Evolutionary conservation across 257 asterid species (phyloP).

Genomic region (Penstemon davidsonii): DNA sequence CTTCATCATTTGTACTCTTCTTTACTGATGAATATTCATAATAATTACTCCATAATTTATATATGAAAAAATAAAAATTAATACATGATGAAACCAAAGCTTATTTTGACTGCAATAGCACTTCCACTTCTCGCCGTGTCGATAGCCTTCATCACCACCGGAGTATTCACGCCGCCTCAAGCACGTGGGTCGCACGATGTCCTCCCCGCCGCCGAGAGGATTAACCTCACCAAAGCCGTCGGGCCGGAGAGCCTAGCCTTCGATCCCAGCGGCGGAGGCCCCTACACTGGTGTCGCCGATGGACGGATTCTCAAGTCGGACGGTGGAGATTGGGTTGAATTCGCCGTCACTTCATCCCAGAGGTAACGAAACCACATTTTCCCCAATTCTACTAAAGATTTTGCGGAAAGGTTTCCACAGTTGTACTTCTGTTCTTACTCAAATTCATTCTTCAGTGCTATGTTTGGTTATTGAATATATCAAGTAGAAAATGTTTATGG

Average conservation of each 20-base stretch:
- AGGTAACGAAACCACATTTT: slow-evolving; percentile 33
- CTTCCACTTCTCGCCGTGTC: slow-evolving; percentile 46
- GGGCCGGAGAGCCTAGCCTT: slow-evolving; percentile 78
- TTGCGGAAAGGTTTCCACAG: too few species aligned
- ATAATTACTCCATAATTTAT: too few species aligned
- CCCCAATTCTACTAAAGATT: too few species aligned
- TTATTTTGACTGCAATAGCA: slow-evolving; percentile 34
- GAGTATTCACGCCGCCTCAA: slow-evolving; percentile 41
- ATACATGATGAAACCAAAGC: slow-evolving; percentile 41
- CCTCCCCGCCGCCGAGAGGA: slow-evolving; percentile 41
- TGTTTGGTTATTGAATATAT: too few species aligned
- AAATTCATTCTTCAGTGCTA: too few species aligned
- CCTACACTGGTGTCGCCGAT: slow-evolving; percentile 80
- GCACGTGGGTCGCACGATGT: slow-evolving; percentile 41
- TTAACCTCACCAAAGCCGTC: slow-evolving; percentile 48
- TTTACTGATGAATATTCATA: too few species aligned
- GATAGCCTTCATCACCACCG: slow-evolving; percentile 40
- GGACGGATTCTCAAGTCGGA: slow-evolving; percentile 62
- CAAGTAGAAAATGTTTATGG: too few species aligned
- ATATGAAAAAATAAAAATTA: too few species aligned
- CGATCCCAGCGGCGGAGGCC: slow-evolving; percentile 63
- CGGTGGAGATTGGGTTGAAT: slow-evolving; percentile 52
- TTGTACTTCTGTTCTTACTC: too few species aligned
- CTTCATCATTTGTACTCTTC: too few species aligned
- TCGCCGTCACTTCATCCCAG: slow-evolving; percentile 62